A percentile compares a stretch with the other conserved stretches of the same genome.
Conservation (phyloP, 1,284 basidiomycete species). For the Sparassis latifolia region DNA sequence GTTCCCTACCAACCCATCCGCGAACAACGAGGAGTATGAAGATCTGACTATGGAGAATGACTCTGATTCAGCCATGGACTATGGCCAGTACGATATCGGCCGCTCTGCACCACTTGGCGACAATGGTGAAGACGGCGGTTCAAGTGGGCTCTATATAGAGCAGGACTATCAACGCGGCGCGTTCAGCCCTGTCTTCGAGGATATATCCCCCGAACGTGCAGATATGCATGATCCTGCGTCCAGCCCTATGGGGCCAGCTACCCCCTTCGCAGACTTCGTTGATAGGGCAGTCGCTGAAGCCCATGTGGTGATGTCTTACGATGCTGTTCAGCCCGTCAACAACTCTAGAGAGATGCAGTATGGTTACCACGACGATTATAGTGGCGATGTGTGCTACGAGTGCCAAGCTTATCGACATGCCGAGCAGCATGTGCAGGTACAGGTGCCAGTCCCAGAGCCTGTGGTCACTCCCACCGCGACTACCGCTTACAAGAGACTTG, state of each 20-base stretch:
- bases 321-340: conserved; percentile 7
- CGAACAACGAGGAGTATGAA: conserved; percentile 24
- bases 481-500: conserved; percentile 59
- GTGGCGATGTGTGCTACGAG: conserved; percentile 20
- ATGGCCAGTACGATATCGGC: conserved; percentile 7
- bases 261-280: conserved; percentile 68
- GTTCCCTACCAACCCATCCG: conserved; percentile 20
- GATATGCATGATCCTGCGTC: conserved; percentile 46
- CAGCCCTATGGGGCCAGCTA: conserved; percentile 65
- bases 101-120: neutral
- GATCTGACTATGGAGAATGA: conserved; percentile 17
- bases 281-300: conserved; percentile 58
- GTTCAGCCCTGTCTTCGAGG: conserved; percentile 60
- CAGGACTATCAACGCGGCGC: conserved; percentile 37
- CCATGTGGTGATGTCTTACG: conserved; percentile 9
- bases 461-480: conserved; percentile 46
- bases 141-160: conserved; percentile 4
- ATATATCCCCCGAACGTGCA: conserved; percentile 51
- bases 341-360: conserved; percentile 16
- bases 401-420: conserved; percentile 18
- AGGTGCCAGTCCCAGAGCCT: conserved; percentile 29
- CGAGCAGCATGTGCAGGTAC: conserved; percentile 15
- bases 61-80: conserved; percentile 12
- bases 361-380: conserved; percentile 19
- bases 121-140: conserved; percentile 4